Evolutionary conservation across 345 rosid genomes (phyloP), one percentile per base, ranked within the genome.

Genomic region (Hibiscus syriacus): DNA sequence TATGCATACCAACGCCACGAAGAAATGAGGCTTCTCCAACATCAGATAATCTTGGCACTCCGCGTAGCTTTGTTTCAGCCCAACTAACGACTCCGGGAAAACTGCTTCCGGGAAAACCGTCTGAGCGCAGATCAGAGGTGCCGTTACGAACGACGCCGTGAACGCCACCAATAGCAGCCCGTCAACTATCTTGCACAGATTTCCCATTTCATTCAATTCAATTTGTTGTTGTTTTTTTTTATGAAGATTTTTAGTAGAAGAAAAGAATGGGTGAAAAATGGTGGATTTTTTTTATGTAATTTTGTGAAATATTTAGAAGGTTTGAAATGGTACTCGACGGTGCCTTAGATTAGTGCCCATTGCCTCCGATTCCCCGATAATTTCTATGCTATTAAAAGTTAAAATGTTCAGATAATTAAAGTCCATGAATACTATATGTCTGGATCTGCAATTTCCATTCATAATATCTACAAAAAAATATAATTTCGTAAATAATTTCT

Each of bases 21-120:
- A 79, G 83, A 90, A 93, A 68, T 74, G 78, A 5, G 96, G 98
- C 73, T 83, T 87, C 76, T 90, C 98, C 50, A 43, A 45, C 36
- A 86, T 3, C 14, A 93, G 75, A 69, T 82, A 93, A 67, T 93
- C 96, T 19, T 83, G 88, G 38, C 3, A 53, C 7, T 23, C 30
- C 45, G 27, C 49, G 77, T 89, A 88, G 69, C 71, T 23, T 4
- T 58, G 41, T 63, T 78, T 87, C 66, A 86, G 85, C 52, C 81
- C 74, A 54, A 77, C 52, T 67, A 93, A 81, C 43, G 70, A 9
- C 23, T 65, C 82, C 2, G 98, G 97, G 77, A 66, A 90, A 45
- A 73, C 34, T 49, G 13, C 13, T 25, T 10, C 11, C 0, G 96
- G 92, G 10, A 89, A 85, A 39, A 82, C 74, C 0, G 80, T 57